phyloP scores from a whole-genome alignment of 2,329 filamentous ascomycete species.

The Microsporum canis region DNA sequence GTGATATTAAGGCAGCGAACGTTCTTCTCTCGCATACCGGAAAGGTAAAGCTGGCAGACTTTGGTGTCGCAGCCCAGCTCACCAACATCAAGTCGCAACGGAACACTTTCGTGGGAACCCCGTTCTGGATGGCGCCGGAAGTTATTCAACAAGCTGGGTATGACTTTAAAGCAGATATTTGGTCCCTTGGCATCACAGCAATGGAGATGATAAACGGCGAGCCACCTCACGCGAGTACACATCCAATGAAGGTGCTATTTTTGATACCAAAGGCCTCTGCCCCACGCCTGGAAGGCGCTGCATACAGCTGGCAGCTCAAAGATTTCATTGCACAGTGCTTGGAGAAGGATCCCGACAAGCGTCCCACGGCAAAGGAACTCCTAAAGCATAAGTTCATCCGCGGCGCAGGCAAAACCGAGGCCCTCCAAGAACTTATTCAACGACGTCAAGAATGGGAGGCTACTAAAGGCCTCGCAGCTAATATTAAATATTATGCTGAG shows the following conservation, averaged over 20 bases:
- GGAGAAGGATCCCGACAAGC: conserved; percentile 76
- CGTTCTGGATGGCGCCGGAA: conserved; percentile 95
- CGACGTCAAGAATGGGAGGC: conserved; percentile 74
- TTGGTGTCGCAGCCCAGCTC: conserved; percentile 90
- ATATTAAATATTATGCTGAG: conserved; percentile 84
- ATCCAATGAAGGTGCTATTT: conserved; percentile 90
- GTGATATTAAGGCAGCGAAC: conserved; percentile 95
- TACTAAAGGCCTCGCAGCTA: conserved; percentile 54
- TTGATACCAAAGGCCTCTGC: conserved; percentile 81
- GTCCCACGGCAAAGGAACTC: conserved; percentile 76
- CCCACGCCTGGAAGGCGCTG: conserved; percentile 65
- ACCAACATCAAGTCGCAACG: conserved; percentile 96
- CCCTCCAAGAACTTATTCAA: conserved; percentile 71
- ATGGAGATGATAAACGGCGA: conserved; percentile 83
- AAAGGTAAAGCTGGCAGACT: conserved; percentile 92
- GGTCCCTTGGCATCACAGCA: conserved; percentile 84
- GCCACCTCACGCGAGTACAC: conserved; percentile 72
- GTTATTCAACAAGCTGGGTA: conserved; percentile 78
- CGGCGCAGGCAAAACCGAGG: conserved; percentile 75
- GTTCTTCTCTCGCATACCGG: conserved; percentile 82
- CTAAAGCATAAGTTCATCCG: conserved; percentile 81
- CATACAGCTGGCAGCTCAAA: conserved; percentile 82
- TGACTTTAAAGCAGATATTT: conserved; percentile 87
- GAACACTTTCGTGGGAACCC: conserved; percentile 94
- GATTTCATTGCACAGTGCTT: conserved; percentile 87